Base-by-base conservation (phyloP, 2,329 filamentous ascomycete genomes). In the Thermoascus crustaceus region DNA sequence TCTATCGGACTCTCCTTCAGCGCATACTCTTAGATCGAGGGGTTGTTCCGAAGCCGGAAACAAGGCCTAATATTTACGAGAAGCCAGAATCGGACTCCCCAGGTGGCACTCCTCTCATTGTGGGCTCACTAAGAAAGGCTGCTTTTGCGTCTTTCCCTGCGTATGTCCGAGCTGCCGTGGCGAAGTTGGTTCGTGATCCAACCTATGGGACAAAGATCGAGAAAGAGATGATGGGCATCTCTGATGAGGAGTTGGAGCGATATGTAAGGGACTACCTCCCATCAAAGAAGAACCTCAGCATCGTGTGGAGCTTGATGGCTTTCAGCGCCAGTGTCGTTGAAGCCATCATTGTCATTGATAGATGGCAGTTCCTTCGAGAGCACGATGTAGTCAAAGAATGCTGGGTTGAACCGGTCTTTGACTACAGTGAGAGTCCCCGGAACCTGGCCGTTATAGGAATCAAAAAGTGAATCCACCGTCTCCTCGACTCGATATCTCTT, bases 341-440 rank as follows among this genome's bases (percentile, higher is more conserved):
- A 67, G 85, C 86, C 20, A 68, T 93, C 40, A 89, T 98, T 50
- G 86, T 94, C 34, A 77, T 82, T 30, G 91, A 98, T 67, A 74
- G 91, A 30, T 98, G 86, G 84, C 66, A 84, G 42, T 98, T 81
- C 64, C 66, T 98, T 47, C 74, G 69, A 39, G 89, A 98, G 64
- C 84, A 94, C 32, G 74, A 81, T 26, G 65, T 80, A 5, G 79
- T 87, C 29, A 66, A 74, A 45, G 73, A 82, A 45, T 82, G 80
- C 40, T 98, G 91, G 91, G 88, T 94, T 4, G 86, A 96, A 66
- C 72, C 83, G 1, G 87, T 95, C 4, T 96, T 96, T 65, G 86
- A 94, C 47, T 95, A 94, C 59, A 67, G 64, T 23, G 64, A 82
- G 54, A 94, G 87, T 57, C 91, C 91, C 31, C 72, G 91, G 43